Evolutionary conservation across 2,329 filamentous ascomycete genomes (phyloP), one percentile per base, ranked within the genome.

Genomic region (Alternaria sp.): DNA sequence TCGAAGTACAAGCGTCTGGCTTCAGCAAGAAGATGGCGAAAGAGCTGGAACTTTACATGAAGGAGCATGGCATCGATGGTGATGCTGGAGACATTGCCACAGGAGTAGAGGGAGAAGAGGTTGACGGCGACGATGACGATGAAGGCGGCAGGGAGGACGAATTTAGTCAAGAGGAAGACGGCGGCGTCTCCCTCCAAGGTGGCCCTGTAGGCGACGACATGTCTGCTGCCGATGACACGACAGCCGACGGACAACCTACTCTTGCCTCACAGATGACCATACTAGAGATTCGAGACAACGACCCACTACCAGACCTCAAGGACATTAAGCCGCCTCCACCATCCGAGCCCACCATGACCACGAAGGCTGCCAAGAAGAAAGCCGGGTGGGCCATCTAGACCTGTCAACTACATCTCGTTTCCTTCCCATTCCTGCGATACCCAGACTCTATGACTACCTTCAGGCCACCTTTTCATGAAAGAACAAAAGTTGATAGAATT

Each of bases 11-110:
- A 74, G 95, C 95, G 0, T 97, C 93, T 2, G 95, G 95, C 0
- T 98, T 99, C 78, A 97, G 93, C 20, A 96, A 91, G 83, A 98
- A 97, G 82, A 97, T 97, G 91, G 87, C 93, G 16, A 97, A 95
- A 79, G 95, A 99, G 69, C 82, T 99, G 16, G 95, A 97, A 75
- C 86, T 88, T 10, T 97, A 97, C 67, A 95, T 99, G 81, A 90
- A 93, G 75, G 87, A 89, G 54, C 85, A 89, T 46, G 87, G 87
- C 9, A 84, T 85, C 12, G 85, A 88, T 63, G 83, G 84, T 3
- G 84, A 85, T 69, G 82, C 83, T 20, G 76, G 74, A 32, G 78
- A 74, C 10, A 66, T 68, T 5, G 73, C 74, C 11, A 71, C 74
- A 6, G 71, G 64, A 3, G 67, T 63, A 3, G 64, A 62, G 7